phyloP scores from a whole-genome alignment of 2,329 filamentous ascomycete species.

The Penicillium sp. region DNA sequence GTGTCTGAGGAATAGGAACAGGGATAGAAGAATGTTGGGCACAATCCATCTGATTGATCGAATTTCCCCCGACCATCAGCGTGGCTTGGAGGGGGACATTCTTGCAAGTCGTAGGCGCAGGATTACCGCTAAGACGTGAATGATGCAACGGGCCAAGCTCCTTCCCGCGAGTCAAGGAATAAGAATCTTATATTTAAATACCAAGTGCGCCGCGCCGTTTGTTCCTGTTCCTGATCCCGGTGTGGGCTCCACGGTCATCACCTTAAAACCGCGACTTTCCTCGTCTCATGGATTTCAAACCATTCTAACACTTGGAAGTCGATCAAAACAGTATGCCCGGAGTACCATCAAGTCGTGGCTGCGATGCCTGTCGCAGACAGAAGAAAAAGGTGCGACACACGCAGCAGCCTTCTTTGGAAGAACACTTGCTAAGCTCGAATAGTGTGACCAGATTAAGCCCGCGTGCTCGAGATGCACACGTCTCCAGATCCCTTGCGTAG shows the following conservation, averaged over 20 bases:
- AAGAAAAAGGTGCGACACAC: slow-evolving; percentile 29
- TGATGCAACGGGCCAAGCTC: slow-evolving; percentile 9
- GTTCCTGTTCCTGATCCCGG: not conserved
- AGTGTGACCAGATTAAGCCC: slow-evolving; percentile 35
- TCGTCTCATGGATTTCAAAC: not conserved
- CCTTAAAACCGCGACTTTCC: not conserved
- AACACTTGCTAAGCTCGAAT: not conserved
- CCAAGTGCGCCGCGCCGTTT: not conserved
- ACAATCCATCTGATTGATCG: slow-evolving; percentile 5
- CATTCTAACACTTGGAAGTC: not conserved
- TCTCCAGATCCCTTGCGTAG: slow-evolving; percentile 28
- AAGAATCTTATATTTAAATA: slow-evolving; percentile 8
- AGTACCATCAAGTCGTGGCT: slow-evolving; percentile 32
- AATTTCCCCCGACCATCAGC: not conserved
- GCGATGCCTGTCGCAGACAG: slow-evolving; percentile 27
- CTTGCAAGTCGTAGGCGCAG: not conserved
- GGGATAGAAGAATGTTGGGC: not conserved
- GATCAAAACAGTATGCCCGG: slow-evolving; percentile 25
- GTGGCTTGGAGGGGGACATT: slow-evolving; percentile 7
- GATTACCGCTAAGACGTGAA: slow-evolving; percentile 1
- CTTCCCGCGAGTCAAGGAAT: not conserved
- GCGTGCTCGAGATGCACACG: slow-evolving; percentile 30
- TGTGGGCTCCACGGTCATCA: slow-evolving; percentile 1
- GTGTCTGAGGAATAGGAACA: not conserved
- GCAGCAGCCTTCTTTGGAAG: not conserved